Conservation (phyloP, 129 eudicot species). For the Apium graveolens region DNA sequence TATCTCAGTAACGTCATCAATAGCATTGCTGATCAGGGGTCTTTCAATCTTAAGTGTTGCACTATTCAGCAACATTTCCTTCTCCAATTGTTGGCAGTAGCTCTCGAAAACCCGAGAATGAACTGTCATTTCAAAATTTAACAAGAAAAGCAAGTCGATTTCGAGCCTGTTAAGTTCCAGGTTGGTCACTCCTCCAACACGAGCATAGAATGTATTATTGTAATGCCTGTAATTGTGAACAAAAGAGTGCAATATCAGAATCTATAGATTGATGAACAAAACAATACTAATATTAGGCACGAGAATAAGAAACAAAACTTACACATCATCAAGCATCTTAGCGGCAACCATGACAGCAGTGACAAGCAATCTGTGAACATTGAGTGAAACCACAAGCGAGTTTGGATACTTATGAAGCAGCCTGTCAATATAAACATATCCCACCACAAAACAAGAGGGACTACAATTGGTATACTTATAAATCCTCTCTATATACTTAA, state of each 20-base stretch:
- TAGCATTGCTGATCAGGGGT: constrained; percentile 13
- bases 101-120: constrained; percentile 41
- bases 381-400: constrained; percentile 61
- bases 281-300: too few relatives aligned
- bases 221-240: constrained; percentile 33
- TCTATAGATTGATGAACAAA: too few relatives aligned
- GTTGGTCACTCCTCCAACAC: constrained; percentile 58
- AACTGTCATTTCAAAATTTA: constrained; percentile 41
- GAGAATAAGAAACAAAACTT: constrained; percentile 13
- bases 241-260: neutral
- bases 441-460: constrained; percentile 94
- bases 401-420: constrained; percentile 69
- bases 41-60: constrained; percentile 16
- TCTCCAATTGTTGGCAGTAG: constrained; percentile 56
- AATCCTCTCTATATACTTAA: constrained; percentile 76
- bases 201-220: constrained; percentile 53
- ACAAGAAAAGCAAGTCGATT: constrained; percentile 39
- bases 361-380: constrained; percentile 86
- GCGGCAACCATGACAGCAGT: constrained; percentile 89
- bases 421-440: constrained; percentile 75
- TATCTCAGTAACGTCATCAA: constrained; percentile 33
- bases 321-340: constrained; percentile 90
- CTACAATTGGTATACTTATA: constrained; percentile 85
- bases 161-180: constrained; percentile 44
- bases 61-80: constrained; percentile 28